Evolutionary conservation across 2,329 filamentous ascomycete species (phyloP).

Genomic region (Trichoderma sp.): DNA sequence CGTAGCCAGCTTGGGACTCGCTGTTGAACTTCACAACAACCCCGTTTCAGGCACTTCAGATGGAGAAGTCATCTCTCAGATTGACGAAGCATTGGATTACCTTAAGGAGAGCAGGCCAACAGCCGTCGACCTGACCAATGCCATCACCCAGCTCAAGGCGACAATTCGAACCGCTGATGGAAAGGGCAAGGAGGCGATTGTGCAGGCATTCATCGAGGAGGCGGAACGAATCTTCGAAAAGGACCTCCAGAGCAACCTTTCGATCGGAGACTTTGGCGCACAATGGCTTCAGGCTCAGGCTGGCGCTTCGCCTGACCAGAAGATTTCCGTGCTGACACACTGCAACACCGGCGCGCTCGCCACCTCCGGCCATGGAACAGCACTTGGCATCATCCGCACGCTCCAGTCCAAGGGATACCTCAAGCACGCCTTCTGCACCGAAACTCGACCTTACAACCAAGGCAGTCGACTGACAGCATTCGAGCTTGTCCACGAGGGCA

Average conservation of each 20-base stretch:
- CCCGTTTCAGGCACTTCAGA: slow-evolving; percentile 41
- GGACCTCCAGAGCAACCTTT: slow-evolving; percentile 82
- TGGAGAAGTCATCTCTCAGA: slow-evolving; percentile 64
- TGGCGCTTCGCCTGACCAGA: slow-evolving; percentile 44
- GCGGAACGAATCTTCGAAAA: slow-evolving; percentile 84
- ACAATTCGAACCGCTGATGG: slow-evolving; percentile 52
- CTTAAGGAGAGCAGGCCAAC: slow-evolving; percentile 87
- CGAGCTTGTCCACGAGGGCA: slow-evolving; percentile 90
- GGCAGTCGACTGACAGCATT: slow-evolving; percentile 92
- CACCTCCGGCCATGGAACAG: slow-evolving; percentile 96
- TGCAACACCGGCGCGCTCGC: slow-evolving; percentile 98
- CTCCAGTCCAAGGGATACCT: slow-evolving; percentile 65
- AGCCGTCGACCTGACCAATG: slow-evolving; percentile 91
- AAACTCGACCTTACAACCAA: slow-evolving; percentile 97
- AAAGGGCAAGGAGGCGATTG: slow-evolving; percentile 50
- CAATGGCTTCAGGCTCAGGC: slow-evolving; percentile 72
- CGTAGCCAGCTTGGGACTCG: slow-evolving; percentile 85
- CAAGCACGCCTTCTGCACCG: slow-evolving; percentile 88
- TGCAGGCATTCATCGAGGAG: slow-evolving; percentile 68
- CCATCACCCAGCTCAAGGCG: slow-evolving; percentile 73
- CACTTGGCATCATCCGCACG: slow-evolving; percentile 87
- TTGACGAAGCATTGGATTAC: slow-evolving; percentile 76
- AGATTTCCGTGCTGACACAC: slow-evolving; percentile 84
- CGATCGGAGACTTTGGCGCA: slow-evolving; percentile 79
- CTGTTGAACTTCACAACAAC: slow-evolving; percentile 72